Conservation (phyloP, 2,329 filamentous ascomycete genomes). For the Fusarium pseudocircinatum region DNA sequence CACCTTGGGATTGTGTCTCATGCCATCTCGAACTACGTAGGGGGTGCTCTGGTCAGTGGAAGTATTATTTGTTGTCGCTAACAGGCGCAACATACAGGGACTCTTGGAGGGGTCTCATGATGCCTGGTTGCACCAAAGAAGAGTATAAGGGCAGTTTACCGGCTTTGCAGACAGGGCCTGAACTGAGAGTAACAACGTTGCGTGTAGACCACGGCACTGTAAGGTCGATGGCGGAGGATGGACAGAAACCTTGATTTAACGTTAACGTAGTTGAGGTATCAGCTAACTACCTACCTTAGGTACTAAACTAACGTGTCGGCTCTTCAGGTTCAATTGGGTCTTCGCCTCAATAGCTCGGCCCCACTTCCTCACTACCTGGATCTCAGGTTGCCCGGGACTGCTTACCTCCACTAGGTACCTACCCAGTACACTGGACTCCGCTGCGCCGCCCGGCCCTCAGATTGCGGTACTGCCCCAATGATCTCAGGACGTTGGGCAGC, state of each 20-base stretch:
- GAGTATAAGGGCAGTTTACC: not conserved
- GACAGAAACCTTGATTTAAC: constrained; percentile 17
- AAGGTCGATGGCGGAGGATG: constrained; percentile 26
- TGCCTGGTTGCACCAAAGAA: constrained; percentile 8
- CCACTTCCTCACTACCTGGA: constrained; percentile 18
- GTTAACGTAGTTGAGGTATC: not conserved
- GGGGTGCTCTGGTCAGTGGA: constrained; percentile 36
- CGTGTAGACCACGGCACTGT: not conserved
- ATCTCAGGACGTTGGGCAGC: constrained; percentile 5
- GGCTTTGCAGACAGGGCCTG: not conserved
- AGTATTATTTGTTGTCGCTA: not conserved
- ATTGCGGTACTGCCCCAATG: not conserved
- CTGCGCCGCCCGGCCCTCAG: not conserved
- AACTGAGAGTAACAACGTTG: not conserved
- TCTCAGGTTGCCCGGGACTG: constrained; percentile 1
- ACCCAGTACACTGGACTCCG: not conserved
- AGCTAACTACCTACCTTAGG: not conserved
- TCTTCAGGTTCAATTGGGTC: constrained; percentile 23
- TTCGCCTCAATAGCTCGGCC: constrained; percentile 25
- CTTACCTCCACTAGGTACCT: no score
- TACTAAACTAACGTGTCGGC: no score
- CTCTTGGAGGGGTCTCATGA: constrained; percentile 53
- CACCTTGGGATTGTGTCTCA: constrained; percentile 66
- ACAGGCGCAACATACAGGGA: constrained; percentile 46
- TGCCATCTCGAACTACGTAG: constrained; percentile 72